Evolutionary conservation across 768 basidiomycete genomes (phyloP).

Genomic region (Pisolithus microcarpus): DNA sequence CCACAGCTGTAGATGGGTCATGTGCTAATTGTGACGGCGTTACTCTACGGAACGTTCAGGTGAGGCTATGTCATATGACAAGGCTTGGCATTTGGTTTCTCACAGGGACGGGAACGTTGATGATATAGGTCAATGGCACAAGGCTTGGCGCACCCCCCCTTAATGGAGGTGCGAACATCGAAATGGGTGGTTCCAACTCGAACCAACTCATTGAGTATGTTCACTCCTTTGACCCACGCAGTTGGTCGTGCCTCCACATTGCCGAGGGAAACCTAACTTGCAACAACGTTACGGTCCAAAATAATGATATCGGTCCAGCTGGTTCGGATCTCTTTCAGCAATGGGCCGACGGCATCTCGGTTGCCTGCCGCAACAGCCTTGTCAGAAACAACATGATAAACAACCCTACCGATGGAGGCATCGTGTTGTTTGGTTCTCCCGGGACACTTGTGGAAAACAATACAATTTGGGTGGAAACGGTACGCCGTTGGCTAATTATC

Average conservation of each 20-base stretch:
- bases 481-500: slow-evolving; percentile 26
- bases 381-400: slow-evolving; percentile 65
- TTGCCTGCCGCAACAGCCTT: slow-evolving; percentile 56
- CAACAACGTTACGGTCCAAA: slow-evolving; percentile 56
- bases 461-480: slow-evolving; percentile 64
- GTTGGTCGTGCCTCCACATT: slow-evolving; percentile 81
- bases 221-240: slow-evolving; percentile 64
- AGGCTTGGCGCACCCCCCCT: slow-evolving; percentile 47
- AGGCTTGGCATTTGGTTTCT: not conserved
- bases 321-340: slow-evolving; percentile 57
- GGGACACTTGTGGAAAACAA: slow-evolving; percentile 70
- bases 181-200: slow-evolving; percentile 72
- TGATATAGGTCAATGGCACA: slow-evolving; percentile 62
- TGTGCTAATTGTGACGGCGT: slow-evolving; percentile 54
- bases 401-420: slow-evolving; percentile 73
- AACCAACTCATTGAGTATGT: slow-evolving; percentile 74
- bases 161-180: slow-evolving; percentile 69
- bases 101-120: not conserved
- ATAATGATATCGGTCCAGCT: slow-evolving; percentile 80
- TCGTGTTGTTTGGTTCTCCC: slow-evolving; percentile 71
- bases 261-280: slow-evolving; percentile 63
- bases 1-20: slow-evolving; percentile 64
- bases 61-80: slow-evolving; percentile 15
- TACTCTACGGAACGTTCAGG: slow-evolving; percentile 68
- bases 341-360: slow-evolving; percentile 81